phyloP scores from a whole-genome alignment of 805 yeast species.

The Saccharomyces paradoxus region DNA sequence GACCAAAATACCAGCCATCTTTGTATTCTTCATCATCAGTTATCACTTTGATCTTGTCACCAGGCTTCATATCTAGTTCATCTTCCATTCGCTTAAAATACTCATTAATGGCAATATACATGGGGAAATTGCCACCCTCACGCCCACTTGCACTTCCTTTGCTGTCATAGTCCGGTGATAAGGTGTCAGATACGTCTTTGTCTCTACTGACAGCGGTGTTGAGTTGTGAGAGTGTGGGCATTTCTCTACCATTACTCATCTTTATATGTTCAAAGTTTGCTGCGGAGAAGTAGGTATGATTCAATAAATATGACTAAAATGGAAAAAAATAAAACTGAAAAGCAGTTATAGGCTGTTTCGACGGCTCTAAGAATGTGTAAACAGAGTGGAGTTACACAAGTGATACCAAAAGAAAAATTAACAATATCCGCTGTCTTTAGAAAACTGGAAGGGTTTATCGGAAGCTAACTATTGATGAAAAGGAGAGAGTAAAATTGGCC shows the following conservation, averaged over 20 bases:
- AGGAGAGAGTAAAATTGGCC: not conserved
- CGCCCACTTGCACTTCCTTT: slow-evolving; percentile 4
- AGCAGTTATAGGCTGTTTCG: not conserved
- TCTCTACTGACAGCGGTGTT: slow-evolving; percentile 11
- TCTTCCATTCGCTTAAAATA: slow-evolving; percentile 84
- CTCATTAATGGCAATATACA: slow-evolving; percentile 66
- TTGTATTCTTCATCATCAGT: slow-evolving; percentile 89
- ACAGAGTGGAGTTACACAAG: not conserved
- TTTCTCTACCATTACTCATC: slow-evolving; percentile 1
- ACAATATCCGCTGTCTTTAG: not conserved
- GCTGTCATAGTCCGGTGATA: slow-evolving; percentile 4
- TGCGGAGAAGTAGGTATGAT: not conserved
- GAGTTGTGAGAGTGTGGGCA: slow-evolving; percentile 11
- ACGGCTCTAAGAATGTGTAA: not conserved
- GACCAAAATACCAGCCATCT: slow-evolving; percentile 97
- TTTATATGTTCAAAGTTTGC: not conserved
- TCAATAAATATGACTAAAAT: not conserved
- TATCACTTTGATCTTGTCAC: slow-evolving; percentile 80
- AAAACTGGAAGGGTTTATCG: not conserved
- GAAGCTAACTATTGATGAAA: not conserved
- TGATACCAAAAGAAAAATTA: not conserved
- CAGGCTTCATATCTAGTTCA: slow-evolving; percentile 70
- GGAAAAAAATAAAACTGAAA: not conserved
- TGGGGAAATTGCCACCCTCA: slow-evolving; percentile 16
- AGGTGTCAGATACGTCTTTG: slow-evolving; percentile 3